A percentile compares a stretch with the other conserved stretches of the same genome.
Evolutionary conservation across 129 eudicot species (phyloP).

Genomic region (Lactuca sativa): DNA sequence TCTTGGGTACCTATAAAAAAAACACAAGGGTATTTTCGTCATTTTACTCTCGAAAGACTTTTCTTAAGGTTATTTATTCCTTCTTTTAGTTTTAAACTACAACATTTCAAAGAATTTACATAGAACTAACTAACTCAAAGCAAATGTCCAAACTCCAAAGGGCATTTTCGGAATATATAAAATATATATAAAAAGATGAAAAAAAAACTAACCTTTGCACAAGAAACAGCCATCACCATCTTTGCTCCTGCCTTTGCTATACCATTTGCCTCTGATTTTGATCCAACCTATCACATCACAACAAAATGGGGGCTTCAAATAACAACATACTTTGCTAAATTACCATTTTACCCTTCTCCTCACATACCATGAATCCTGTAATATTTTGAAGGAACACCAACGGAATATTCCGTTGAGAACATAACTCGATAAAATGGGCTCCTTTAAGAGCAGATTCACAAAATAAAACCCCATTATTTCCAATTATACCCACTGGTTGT

Average conservation of each 20-base stretch:
- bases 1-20: constrained; percentile 76
- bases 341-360: neutral
- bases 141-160: neutral
- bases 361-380: constrained; percentile 95
- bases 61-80: neutral
- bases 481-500: constrained; percentile 91
- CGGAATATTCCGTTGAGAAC: constrained; percentile 92
- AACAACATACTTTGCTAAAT: neutral
- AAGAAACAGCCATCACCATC: constrained; percentile 99
- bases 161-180: no score
- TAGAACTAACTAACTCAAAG: neutral
- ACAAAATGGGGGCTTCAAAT: neutral
- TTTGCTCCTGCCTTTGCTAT: constrained; percentile 99
- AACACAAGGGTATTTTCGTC: neutral
- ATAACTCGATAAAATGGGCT: constrained; percentile 87
- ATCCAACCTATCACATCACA: constrained; percentile 71
- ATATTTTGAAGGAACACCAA: constrained; percentile 92
- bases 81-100: neutral
- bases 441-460: constrained; percentile 95
- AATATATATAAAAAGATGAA: neutral
- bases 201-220: constrained; percentile 76
- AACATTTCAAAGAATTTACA: neutral
- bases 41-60: neutral
- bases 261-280: constrained; percentile 93
- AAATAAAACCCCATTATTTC: constrained; percentile 86